A percentile compares a stretch with the other conserved stretches of the same genome.
phyloP scores from a whole-genome alignment of 495 filamentous ascomycete species.

The Tuber microsphaerosporum region DNA sequence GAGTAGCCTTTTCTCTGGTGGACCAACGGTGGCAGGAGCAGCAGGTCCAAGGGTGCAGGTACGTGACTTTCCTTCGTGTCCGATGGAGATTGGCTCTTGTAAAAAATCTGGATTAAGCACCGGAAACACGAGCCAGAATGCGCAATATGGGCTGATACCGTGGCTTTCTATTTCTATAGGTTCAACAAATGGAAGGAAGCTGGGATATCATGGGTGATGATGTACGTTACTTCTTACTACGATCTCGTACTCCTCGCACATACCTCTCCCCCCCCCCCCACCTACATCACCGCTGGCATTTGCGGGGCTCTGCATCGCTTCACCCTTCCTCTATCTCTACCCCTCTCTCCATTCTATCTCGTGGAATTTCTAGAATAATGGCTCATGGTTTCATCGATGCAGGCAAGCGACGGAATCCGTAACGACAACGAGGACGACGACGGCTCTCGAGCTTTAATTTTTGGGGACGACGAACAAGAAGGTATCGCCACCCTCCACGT shows the following conservation, averaged over 20 bases:
- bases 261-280: constrained; percentile 12
- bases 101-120: constrained; percentile 14
- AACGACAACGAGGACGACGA: constrained; percentile 38
- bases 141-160: constrained; percentile 27
- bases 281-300: constrained; percentile 22
- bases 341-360: constrained; percentile 21
- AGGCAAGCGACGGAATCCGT: constrained; percentile 37
- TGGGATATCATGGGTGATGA: constrained; percentile 41
- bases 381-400: constrained; percentile 26
- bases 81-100: constrained; percentile 22
- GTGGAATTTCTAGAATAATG: constrained; percentile 38
- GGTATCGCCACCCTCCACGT: constrained; percentile 19
- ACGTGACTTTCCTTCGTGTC: constrained; percentile 35
- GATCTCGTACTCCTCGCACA: constrained; percentile 17
- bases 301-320: constrained; percentile 24
- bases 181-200: constrained; percentile 36
- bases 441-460: constrained; percentile 30
- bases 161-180: constrained; percentile 21
- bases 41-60: constrained; percentile 22
- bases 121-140: constrained; percentile 30
- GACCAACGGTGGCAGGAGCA: constrained; percentile 21
- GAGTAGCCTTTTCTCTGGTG: constrained; percentile 26
- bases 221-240: constrained; percentile 24
- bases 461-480: constrained; percentile 31
- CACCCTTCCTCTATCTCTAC: constrained; percentile 14